A percentile compares a stretch with the other conserved stretches of the same genome.
These are phyloP conservation scores for Cenchrus purpureus DNA, from an alignment of 176 grass and related monocot genomes.

Conservation along the genomic window DNA sequence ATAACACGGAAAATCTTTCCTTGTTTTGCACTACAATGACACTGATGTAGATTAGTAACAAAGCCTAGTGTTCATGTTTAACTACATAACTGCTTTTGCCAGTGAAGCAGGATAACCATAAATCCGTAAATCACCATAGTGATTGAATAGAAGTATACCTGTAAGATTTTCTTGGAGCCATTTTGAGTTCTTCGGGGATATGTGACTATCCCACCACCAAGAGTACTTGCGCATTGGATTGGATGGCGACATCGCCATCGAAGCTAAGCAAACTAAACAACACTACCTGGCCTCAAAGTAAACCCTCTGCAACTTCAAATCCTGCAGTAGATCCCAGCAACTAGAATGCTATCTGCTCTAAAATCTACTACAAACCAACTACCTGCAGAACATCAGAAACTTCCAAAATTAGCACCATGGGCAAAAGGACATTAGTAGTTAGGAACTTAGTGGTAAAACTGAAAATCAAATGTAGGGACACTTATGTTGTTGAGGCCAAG, in stretches of 20 bases:
- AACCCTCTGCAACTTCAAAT: constrained; percentile 29
- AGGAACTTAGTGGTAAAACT: background rate
- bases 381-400: constrained; percentile 45
- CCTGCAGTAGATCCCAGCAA: constrained; percentile 27
- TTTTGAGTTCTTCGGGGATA: constrained; percentile 89
- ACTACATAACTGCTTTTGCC: background rate
- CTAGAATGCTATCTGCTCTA: constrained; percentile 17
- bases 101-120: background rate
- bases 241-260: constrained; percentile 68
- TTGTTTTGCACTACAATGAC: background rate
- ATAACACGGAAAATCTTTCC: background rate
- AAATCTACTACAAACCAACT: constrained; percentile 23
- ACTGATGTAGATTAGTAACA: background rate
- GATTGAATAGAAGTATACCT: constrained; percentile 39
- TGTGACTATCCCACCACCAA: constrained; percentile 98
- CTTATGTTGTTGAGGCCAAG: background rate
- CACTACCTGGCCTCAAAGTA: constrained; percentile 13
- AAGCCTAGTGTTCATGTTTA: constrained; percentile 4
- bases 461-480: background rate
- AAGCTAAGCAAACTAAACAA: constrained; percentile 18
- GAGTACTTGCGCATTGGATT: constrained; percentile 82
- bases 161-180: constrained; percentile 97
- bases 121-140: background rate
- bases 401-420: constrained; percentile 1
- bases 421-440: background rate